Percentiles rank a stretch among this genome's conserved stretches.
Evolutionary conservation across 176 grass and related monocot species (phyloP).

Genomic region (Hyparrhenia diplandra): DNA sequence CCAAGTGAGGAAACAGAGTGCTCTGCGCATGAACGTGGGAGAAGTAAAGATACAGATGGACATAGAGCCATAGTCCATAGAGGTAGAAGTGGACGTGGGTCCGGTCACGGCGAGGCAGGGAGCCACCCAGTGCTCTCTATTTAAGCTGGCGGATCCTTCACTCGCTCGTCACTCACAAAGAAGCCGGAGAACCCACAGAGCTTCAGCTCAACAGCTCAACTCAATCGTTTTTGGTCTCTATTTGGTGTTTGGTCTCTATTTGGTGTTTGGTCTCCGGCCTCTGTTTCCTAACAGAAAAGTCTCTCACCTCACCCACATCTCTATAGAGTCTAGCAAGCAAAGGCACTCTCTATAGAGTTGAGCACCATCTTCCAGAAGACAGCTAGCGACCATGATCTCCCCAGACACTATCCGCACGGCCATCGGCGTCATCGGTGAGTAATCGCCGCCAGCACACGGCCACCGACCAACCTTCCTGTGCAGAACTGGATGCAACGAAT

Average conservation of each 20-base stretch:
- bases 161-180: not conserved
- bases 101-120: not conserved
- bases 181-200: not conserved
- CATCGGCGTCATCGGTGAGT: slow-evolving; percentile 71
- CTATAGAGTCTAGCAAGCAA: not conserved
- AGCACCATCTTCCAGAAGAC: not conserved
- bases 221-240: no score
- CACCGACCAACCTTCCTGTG: no score
- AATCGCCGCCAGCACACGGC: no score
- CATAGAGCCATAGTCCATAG: no score
- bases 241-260: no score
- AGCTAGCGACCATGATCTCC: slow-evolving; percentile 31
- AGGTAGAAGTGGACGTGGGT: not conserved
- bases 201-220: no score
- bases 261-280: not conserved
- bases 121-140: not conserved
- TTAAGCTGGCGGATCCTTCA: not conserved
- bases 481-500: no score
- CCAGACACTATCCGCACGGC: slow-evolving; percentile 60
- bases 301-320: no score
- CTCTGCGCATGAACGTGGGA: no score
- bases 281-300: not conserved
- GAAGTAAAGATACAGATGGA: no score
- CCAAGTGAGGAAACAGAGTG: no score
- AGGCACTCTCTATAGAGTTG: not conserved